These are phyloP conservation scores for Aquanectria penicillioides DNA, from an alignment of 2,329 filamentous ascomycete genomes.

Conservation along the genomic window DNA sequence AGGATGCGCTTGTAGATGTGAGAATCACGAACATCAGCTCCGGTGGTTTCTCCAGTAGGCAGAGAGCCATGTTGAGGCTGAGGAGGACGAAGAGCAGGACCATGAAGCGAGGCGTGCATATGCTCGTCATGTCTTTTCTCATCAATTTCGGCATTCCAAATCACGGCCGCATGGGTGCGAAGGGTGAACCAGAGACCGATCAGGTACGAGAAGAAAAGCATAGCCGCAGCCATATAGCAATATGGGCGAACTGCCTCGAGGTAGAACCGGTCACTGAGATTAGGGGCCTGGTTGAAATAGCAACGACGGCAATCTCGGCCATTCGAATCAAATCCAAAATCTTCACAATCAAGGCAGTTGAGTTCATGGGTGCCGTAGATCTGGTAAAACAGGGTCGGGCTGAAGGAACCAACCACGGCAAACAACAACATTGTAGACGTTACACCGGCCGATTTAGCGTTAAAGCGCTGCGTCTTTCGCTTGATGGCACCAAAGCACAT, in stretches of 20 bases:
- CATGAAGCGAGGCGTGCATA: constrained; percentile 48
- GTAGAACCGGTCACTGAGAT: constrained; percentile 88
- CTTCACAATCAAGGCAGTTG: constrained; percentile 77
- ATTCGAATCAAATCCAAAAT: constrained; percentile 51
- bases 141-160: constrained; percentile 89
- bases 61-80: constrained; percentile 44
- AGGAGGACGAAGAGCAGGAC: constrained; percentile 46
- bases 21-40: constrained; percentile 82
- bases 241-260: constrained; percentile 91
- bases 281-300: constrained; percentile 90
- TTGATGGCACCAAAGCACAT: constrained; percentile 99
- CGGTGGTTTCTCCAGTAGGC: constrained; percentile 55
- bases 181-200: constrained; percentile 97
- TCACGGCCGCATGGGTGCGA: constrained; percentile 93
- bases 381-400: constrained; percentile 96
- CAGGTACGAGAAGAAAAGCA: constrained; percentile 91
- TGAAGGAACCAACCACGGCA: constrained; percentile 93
- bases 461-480: constrained; percentile 98
- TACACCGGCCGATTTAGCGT: constrained; percentile 93
- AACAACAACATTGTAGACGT: constrained; percentile 98
- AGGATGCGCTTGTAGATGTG: constrained; percentile 93
- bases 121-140: constrained; percentile 76
- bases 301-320: constrained; percentile 86
- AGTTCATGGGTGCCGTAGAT: constrained; percentile 98
- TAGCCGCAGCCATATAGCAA: constrained; percentile 85